A percentile compares a stretch with the other conserved stretches of the same genome.
Conservation (phyloP, 352 stramenopile species). For the Pythium pectinolyticum region DNA sequence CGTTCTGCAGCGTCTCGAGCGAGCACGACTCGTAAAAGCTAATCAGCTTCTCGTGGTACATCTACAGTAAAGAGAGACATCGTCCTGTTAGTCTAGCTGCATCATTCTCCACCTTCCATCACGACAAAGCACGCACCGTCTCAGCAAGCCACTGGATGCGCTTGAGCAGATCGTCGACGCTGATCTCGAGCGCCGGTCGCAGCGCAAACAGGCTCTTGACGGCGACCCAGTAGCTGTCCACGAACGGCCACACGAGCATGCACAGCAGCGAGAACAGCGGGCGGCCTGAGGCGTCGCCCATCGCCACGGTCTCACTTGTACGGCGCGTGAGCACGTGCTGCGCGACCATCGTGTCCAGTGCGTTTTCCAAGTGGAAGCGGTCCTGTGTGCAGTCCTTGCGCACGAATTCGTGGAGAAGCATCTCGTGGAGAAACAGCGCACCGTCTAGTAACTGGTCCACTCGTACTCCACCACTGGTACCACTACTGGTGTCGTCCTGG, state of each 20-base stretch:
- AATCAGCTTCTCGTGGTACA: constrained; percentile 87
- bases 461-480: constrained; percentile 29
- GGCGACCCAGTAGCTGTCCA: constrained; percentile 86
- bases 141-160: constrained; percentile 83
- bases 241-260: constrained; percentile 83
- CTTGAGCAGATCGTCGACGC: constrained; percentile 66
- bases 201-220: constrained; percentile 74
- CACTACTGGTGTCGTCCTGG: neutral
- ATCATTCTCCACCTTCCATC: neutral
- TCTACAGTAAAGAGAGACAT: constrained; percentile 29
- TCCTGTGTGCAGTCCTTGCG: constrained; percentile 61
- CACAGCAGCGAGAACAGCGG: constrained; percentile 68
- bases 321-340: constrained; percentile 38
- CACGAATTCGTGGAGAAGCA: constrained; percentile 82
- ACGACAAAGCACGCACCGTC: constrained; percentile 34
- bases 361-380: constrained; percentile 37
- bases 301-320: constrained; percentile 5
- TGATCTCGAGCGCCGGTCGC: constrained; percentile 48
- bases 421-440: constrained; percentile 71
- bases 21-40: constrained; percentile 87
- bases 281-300: constrained; percentile 22
- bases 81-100: no score
- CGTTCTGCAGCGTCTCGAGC: constrained; percentile 81
- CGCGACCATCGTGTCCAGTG: constrained; percentile 43
- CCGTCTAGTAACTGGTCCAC: constrained; percentile 56